Evolutionary conservation across 179 eudicot genomes (phyloP).

Genomic region (Carnegiea gigantea): DNA sequence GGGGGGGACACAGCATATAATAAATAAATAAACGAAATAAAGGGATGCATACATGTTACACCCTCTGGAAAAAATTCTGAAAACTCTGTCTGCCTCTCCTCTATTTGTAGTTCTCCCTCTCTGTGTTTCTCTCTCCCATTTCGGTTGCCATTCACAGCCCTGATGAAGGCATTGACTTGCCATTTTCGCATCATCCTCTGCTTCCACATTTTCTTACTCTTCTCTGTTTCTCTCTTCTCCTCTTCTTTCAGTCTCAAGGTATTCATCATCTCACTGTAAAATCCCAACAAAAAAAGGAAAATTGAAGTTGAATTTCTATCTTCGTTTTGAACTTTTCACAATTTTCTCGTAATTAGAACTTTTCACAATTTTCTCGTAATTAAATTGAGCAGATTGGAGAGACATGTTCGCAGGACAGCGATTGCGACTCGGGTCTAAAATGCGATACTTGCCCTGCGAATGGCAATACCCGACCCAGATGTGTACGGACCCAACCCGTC

Average conservation of each 20-base stretch:
- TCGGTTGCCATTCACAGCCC: not conserved
- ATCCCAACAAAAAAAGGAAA: not conserved
- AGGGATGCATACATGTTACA: too few species aligned
- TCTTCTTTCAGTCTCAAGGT: slow-evolving; percentile 33
- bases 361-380: not conserved
- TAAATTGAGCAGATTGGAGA: slow-evolving; percentile 51
- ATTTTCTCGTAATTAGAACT: not conserved
- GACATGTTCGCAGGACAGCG: slow-evolving; percentile 45
- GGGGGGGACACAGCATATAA: too few species aligned
- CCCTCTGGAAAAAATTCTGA: too few species aligned
- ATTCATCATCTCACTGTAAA: not conserved
- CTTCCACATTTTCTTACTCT: slow-evolving; percentile 6
- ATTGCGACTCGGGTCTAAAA: slow-evolving; percentile 59
- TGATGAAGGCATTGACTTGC: slow-evolving; percentile 7
- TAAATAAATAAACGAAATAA: too few species aligned
- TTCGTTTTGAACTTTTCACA: not conserved
- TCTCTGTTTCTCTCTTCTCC: slow-evolving; percentile 35
- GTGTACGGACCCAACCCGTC: slow-evolving; percentile 67
- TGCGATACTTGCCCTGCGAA: slow-evolving; percentile 71
- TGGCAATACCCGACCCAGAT: slow-evolving; percentile 63
- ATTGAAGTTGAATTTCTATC: too few species aligned
- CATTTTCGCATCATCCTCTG: not conserved
- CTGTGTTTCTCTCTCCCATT: not conserved
- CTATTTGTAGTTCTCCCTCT: not conserved
- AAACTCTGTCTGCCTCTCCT: too few species aligned